Conservation (phyloP, 1,284 basidiomycete genomes). For the Ganoderma multipileum region DNA sequence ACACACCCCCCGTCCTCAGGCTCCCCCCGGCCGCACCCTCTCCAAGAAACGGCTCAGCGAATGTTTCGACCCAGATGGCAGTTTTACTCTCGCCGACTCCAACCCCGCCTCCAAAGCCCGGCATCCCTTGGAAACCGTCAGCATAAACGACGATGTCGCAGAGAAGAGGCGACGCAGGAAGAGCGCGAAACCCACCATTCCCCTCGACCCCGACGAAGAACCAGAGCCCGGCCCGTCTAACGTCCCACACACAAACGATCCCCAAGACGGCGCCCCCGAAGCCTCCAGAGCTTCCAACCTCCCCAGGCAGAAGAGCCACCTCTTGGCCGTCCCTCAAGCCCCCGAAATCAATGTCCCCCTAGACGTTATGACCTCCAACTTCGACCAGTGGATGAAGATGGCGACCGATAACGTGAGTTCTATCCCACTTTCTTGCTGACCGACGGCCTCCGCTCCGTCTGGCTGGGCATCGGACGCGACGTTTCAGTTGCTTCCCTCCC, state of each 20-base stretch:
- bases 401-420: conserved; percentile 93
- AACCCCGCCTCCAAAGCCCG: conserved; percentile 36
- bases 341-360: conserved; percentile 66
- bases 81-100: conserved; percentile 54
- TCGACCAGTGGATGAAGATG: conserved; percentile 99
- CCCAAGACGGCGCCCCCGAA: conserved; percentile 40
- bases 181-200: conserved; percentile 61
- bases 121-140: conserved; percentile 61
- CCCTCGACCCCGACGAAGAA: conserved; percentile 50
- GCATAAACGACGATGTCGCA: conserved; percentile 81
- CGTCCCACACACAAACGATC: conserved; percentile 40
- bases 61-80: conserved; percentile 53
- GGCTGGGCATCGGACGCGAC: not conserved
- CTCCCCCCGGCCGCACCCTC: conserved; percentile 26
- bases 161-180: conserved; percentile 80
- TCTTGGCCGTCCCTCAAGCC: conserved; percentile 66
- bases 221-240: conserved; percentile 60
- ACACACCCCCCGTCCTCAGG: conserved; percentile 35
- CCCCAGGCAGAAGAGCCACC: conserved; percentile 65
- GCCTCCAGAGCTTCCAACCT: conserved; percentile 46
- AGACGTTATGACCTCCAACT: conserved; percentile 89
- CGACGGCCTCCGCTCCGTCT: not conserved
- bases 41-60: conserved; percentile 71
- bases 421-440: not conserved
- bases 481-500: not conserved